Evolutionary conservation across 352 stramenopile species (phyloP), one percentile per base, ranked within the genome.

Genomic region (Peronospora belbahrii): DNA sequence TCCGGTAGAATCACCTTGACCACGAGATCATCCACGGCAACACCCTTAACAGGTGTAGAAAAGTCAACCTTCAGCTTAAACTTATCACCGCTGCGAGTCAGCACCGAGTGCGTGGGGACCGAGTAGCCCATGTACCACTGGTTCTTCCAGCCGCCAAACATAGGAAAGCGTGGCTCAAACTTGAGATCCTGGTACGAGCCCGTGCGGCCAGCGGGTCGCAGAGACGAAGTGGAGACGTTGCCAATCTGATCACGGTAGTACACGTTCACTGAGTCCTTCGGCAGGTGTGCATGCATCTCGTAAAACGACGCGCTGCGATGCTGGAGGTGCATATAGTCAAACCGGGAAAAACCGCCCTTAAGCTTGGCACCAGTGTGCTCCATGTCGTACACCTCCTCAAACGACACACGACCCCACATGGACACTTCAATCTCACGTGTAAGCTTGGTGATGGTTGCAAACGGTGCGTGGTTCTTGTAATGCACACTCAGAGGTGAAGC

Each of bases 171-270:
- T 24, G 82, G 73, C 53, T 88, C 75, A 45, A 95, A 83, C 45
- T 85, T 63, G 34, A 95, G 61, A 31, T 93, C 74, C 50, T 79
- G 70, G 31, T 75, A 55, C 30, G 71, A 65, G 15, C 53, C 48
- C 38, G 67, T 76, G 20, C 33, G 54, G 20, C 51, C 37, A 2
- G 56, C 60, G 30, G 52, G 47, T 31, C 73, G 78, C 34, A 94
- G 49, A 9, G 67, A 68, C 27, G 84, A 95, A 4, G 81, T 94
- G 30, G 83, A 92, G 42, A 95, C 77, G 54, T 95, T 95, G 31
- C 84, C 84, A 41, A 95, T 95, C 62, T 92, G 76, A 65, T 95
- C 84, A 48, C 84, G 81, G 61, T 95, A 95, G 68, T 95, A 95
- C 35, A 95, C 76, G 50, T 91, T 91, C 6, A 87, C 70, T 17